Base-by-base conservation (phyloP, 2,329 filamentous ascomycete species). In the Aspergillus quadricinctus region DNA sequence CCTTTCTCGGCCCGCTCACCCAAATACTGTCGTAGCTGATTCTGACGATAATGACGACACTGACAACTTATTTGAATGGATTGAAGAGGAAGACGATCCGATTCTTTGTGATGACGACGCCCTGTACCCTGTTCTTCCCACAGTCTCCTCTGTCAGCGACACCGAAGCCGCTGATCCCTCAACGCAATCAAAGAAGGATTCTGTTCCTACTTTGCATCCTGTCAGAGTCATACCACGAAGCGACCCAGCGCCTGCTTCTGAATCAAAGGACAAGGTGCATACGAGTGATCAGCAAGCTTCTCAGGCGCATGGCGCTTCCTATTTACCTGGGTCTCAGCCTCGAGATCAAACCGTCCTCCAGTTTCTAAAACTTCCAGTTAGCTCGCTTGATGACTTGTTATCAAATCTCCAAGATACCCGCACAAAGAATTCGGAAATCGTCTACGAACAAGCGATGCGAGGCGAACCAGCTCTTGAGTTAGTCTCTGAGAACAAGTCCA, bases 391-490 rank as follows among this genome's bases (percentile, higher is more conserved):
- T 7, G 51, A 58, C 27, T 58, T 66, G 17, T 64, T 73, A 48
- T 58, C 64, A 25, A 63, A 57, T n/a, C 55, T 77, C 31, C 66
- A 70, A 48, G 49, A 58, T 43, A 71, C 66, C 3, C 61, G 71
- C 27, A 62, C 69, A 37, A 67, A 62, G 29, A 75, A 75, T 52
- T 72, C 75, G 1, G 68, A 74, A 48, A 58, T 69, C 35, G 68
- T 75, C 14, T 75, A 73, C 53, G 61, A 75, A 45, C 64, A 67
- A 52, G 67, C 70, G 28, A 70, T 77, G 66, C 67, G 70, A 54
- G 74, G 72, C 4, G 63, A 66, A 52, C 63, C 65, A 1, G 65
- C 66, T 2, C 66, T 69, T 14, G 70, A 74, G 25, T 50, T 77
- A 49, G 63, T 74, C 25, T 55, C 66, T 3, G 66, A 72, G 55